Conservation (phyloP, 306 rosid species). For the Alnus glutinosa region DNA sequence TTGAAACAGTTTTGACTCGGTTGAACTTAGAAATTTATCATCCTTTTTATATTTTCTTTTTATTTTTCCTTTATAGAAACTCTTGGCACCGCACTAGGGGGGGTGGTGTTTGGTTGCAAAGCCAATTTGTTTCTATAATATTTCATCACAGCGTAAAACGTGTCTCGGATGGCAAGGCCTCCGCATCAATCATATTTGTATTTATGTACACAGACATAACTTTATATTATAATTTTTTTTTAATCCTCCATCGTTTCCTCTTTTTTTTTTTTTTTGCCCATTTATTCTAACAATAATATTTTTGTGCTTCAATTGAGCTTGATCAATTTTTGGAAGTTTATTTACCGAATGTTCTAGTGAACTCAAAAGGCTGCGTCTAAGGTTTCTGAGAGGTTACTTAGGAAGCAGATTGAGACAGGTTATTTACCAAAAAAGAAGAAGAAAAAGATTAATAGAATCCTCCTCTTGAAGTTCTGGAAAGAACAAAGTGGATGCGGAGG, state of each 20-base stretch:
- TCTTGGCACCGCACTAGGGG: neutral
- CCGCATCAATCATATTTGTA: conserved; percentile 18
- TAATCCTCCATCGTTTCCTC: neutral
- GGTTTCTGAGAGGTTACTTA: neutral
- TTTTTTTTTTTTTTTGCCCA: too few species aligned
- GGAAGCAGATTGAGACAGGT: conserved; percentile 10
- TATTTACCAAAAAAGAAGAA: neutral
- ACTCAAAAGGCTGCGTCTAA: too few species aligned
- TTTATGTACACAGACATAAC: conserved; percentile 3
- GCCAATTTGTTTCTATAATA: conserved; percentile 14
- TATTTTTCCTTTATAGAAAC: conserved; percentile 15
- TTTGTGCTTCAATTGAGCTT: too few species aligned
- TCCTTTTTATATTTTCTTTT: conserved; percentile 5
- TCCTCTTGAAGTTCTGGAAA: conserved; percentile 19
- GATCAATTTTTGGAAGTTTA: too few species aligned
- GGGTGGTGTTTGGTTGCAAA: conserved; percentile 20
- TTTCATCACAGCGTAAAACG: conserved; percentile 8
- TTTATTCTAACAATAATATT: neutral
- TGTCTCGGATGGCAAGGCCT: conserved; percentile 14
- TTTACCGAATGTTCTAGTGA: too few species aligned
- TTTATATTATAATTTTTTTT: neutral
- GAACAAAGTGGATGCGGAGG: conserved; percentile 26
- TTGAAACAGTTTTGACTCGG: conserved; percentile 43
- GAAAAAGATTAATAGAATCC: conserved; percentile 28
- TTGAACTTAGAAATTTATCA: conserved; percentile 2